Evolutionary conservation across 2,329 filamentous ascomycete species (phyloP).

Genomic region (Parascedosporium putredinis): DNA sequence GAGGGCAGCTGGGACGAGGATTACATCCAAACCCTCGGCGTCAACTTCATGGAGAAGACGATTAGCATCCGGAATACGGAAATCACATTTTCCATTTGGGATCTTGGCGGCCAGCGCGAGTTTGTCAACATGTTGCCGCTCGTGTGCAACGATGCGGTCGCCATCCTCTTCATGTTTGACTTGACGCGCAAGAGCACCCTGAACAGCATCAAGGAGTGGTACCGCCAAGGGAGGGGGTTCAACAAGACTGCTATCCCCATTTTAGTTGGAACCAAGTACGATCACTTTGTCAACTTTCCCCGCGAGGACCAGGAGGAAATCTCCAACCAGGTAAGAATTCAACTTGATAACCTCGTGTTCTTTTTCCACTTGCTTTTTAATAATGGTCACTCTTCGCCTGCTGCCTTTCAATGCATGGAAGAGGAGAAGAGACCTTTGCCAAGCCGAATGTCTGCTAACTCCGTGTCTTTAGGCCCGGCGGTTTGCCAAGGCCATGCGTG

Average conservation of each 20-base stretch:
- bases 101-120: slow-evolving; percentile 92
- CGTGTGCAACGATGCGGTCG: slow-evolving; percentile 98
- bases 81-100: slow-evolving; percentile 99
- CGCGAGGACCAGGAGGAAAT: slow-evolving; percentile 98
- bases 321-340: slow-evolving; percentile 65
- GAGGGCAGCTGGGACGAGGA: slow-evolving; percentile 99
- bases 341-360: not conserved
- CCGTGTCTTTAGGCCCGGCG: slow-evolving; percentile 60
- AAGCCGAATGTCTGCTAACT: slow-evolving; percentile 12
- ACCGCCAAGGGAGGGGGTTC: slow-evolving; percentile 91
- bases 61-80: slow-evolving; percentile 99
- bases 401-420: too few species aligned
- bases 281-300: slow-evolving; percentile 98
- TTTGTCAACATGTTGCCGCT: slow-evolving; percentile 99
- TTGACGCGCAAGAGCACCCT: slow-evolving; percentile 94
- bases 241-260: slow-evolving; percentile 99
- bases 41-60: slow-evolving; percentile 99
- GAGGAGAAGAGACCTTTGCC: too few species aligned
- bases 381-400: too few species aligned
- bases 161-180: slow-evolving; percentile 99
- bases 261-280: slow-evolving; percentile 94
- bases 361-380: too few species aligned
- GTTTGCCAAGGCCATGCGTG: slow-evolving; percentile 97
- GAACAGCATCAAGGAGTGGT: slow-evolving; percentile 99
- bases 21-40: slow-evolving; percentile 95